These are phyloP conservation scores for Shiraia sp. DNA, from an alignment of 2,329 filamentous ascomycete species.

Conservation along the genomic window DNA sequence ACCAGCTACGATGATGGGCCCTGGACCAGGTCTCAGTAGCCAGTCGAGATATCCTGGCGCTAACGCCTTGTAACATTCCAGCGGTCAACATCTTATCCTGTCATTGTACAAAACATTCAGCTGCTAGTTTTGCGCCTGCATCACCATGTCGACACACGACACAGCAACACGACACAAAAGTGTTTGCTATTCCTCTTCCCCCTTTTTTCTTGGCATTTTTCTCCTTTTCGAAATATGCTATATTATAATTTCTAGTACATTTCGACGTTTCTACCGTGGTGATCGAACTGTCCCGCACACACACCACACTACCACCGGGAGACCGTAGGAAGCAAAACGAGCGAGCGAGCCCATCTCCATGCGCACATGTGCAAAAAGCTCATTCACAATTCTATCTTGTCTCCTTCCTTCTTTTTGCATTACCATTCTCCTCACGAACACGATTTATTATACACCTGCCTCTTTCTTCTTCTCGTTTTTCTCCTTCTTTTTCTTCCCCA, in stretches of 20 bases:
- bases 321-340: neutral
- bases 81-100: neutral
- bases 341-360: too few relatives aligned
- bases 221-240: neutral
- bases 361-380: too few relatives aligned
- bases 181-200: neutral
- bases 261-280: neutral
- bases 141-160: neutral
- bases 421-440: neutral
- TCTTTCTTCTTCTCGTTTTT: neutral
- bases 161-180: neutral
- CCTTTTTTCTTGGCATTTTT: neutral
- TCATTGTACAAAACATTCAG: neutral
- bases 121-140: too few relatives aligned
- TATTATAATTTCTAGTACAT: conserved; percentile 7
- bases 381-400: too few relatives aligned
- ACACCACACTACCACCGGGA: neutral
- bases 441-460: neutral
- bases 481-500: neutral
- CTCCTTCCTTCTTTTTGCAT: neutral
- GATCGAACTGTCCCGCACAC: neutral
- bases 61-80: conserved; percentile 32
- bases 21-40: conserved; percentile 30
- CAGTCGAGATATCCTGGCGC: conserved; percentile 40
- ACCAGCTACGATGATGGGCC: conserved; percentile 29